phyloP scores from a whole-genome alignment of 306 rosid species.

The Castanospermum australe region DNA sequence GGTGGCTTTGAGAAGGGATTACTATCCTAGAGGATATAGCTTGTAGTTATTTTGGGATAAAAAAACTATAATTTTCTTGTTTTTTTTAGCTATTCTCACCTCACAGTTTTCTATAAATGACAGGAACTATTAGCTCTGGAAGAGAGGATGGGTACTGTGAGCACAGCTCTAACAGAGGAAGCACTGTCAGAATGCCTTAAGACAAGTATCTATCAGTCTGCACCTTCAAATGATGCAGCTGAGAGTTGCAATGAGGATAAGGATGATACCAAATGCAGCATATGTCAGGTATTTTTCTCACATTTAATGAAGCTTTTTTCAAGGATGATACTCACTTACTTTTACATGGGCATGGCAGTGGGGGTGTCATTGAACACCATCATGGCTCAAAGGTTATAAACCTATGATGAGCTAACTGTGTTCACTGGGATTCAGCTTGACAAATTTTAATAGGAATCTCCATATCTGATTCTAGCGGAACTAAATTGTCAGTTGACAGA shows the following conservation, averaged over 20 bases:
- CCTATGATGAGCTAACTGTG: neutral
- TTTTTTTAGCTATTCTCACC: neutral
- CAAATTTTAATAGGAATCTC: neutral
- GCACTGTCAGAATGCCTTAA: constrained; percentile 59
- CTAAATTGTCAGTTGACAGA: neutral
- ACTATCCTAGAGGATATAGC: neutral
- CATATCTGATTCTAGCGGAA: neutral
- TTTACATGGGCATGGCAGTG: neutral
- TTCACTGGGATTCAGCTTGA: neutral
- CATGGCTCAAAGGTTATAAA: neutral
- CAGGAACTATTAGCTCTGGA: constrained; percentile 90
- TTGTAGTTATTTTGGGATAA: neutral
- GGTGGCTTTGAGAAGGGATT: constrained; percentile 10
- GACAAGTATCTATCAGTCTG: constrained; percentile 51
- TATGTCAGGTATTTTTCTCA: constrained; percentile 71
- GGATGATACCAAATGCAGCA: constrained; percentile 70
- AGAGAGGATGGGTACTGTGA: constrained; percentile 90
- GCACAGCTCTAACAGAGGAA: constrained; percentile 80
- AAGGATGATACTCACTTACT: neutral
- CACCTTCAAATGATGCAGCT: constrained; percentile 36
- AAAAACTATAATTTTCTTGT: neutral
- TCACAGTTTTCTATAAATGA: neutral
- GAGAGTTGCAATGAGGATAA: constrained; percentile 31
- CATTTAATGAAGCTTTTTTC: neutral
- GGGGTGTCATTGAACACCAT: neutral